These are phyloP conservation scores for Sporothrix sp. DNA, from an alignment of 2,329 filamentous ascomycete species.

Conservation along the genomic window DNA sequence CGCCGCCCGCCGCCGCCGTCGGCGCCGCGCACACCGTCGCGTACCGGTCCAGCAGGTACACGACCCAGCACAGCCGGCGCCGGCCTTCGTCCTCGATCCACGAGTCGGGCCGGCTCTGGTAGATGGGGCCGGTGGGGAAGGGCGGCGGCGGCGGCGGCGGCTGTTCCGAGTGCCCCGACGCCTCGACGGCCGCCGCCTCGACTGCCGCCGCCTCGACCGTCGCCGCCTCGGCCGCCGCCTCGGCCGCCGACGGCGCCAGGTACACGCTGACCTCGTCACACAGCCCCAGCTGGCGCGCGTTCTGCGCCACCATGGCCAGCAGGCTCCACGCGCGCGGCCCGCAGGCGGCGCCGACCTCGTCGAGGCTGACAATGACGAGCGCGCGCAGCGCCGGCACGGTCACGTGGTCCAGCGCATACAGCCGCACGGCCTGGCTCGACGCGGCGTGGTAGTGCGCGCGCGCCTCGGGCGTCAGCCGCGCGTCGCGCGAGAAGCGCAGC, in stretches of 20 bases:
- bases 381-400: slow-evolving; percentile 82
- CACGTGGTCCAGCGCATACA: slow-evolving; percentile 82
- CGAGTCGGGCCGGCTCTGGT: slow-evolving; percentile 69
- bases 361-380: slow-evolving; percentile 74
- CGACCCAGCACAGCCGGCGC: slow-evolving; percentile 83
- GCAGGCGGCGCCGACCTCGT: slow-evolving; percentile 77
- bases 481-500: slow-evolving; percentile 70
- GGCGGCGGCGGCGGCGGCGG: slow-evolving; percentile 82
- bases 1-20: slow-evolving; percentile 35
- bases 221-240: too few species aligned
- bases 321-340: slow-evolving; percentile 88
- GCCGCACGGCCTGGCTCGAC: slow-evolving; percentile 75
- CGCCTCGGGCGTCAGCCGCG: slow-evolving; percentile 60
- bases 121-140: slow-evolving; percentile 76
- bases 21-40: slow-evolving; percentile 75
- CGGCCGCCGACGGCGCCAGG: slow-evolving; percentile 30
- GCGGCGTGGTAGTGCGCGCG: slow-evolving; percentile 65
- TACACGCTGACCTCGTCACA: slow-evolving; percentile 74
- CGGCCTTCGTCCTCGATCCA: slow-evolving; percentile 86
- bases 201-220: too few species aligned
- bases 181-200: too few species aligned
- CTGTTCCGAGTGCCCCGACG: slow-evolving; percentile 53
- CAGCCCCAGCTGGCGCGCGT: slow-evolving; percentile 76
- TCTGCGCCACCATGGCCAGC: slow-evolving; percentile 76
- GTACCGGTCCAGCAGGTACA: slow-evolving; percentile 82